Percentiles rank a stretch among this genome's conserved stretches.
Conservation (phyloP, 1,139 yeast species). For the Candida tunisiensis region DNA sequence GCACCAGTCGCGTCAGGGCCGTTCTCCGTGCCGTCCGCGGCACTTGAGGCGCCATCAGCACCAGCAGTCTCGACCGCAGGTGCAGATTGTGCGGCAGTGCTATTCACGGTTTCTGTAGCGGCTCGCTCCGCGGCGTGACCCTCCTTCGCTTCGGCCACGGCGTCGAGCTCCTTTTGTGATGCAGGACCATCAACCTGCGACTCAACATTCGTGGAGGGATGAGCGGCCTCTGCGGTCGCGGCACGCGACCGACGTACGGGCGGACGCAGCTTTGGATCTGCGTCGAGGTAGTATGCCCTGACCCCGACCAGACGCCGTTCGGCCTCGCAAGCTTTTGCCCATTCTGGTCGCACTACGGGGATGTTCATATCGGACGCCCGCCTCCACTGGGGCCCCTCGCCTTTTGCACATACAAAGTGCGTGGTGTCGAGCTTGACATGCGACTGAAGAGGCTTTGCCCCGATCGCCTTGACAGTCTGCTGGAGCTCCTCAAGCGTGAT, state of each 20-base stretch:
- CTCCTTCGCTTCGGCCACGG: conserved; percentile 2
- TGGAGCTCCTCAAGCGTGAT: conserved; percentile 47
- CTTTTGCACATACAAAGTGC: conserved; percentile 74
- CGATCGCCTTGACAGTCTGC: conserved; percentile 46
- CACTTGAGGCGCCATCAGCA: not conserved
- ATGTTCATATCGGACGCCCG: conserved; percentile 78
- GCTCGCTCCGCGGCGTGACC: conserved; percentile 1
- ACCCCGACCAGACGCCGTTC: conserved; percentile 91
- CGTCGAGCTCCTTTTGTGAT: conserved; percentile 1
- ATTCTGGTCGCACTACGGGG: conserved; percentile 91
- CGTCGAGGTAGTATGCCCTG: conserved; percentile 36
- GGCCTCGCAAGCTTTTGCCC: conserved; percentile 87
- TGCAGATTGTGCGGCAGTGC: conserved; percentile 1
- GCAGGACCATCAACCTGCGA: conserved; percentile 1
- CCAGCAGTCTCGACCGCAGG: conserved; percentile 1
- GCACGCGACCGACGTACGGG: conserved; percentile 13
- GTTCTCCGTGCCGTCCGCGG: not conserved
- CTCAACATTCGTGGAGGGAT: conserved; percentile 1
- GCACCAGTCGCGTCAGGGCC: not conserved
- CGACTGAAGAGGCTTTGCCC: conserved; percentile 68
- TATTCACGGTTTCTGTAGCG: conserved; percentile 1
- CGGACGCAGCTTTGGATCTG: conserved; percentile 20
- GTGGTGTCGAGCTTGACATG: conserved; percentile 82
- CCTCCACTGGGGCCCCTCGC: conserved; percentile 44
- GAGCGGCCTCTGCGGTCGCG: conserved; percentile 8